Conservation (phyloP, 2,329 filamentous ascomycete species). For the Neophaeococcomyces aloes region DNA sequence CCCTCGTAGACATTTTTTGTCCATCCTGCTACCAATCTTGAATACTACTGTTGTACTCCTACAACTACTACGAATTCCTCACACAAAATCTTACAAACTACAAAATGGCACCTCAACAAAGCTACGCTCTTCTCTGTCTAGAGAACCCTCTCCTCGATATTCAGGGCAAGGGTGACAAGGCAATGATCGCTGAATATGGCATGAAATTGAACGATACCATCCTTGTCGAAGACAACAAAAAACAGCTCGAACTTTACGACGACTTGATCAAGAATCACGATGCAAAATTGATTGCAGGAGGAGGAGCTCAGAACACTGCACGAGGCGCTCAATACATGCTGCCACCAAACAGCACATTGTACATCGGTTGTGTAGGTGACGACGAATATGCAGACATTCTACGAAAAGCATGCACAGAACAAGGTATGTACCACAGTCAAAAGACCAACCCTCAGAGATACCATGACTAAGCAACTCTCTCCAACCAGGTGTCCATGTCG, state of each 20-base stretch:
- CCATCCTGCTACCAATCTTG: constrained; percentile 8
- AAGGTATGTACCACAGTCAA: constrained; percentile 49
- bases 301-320: constrained; percentile 94
- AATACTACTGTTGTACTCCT: constrained; percentile 1
- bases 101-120: constrained; percentile 57
- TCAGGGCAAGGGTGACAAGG: constrained; percentile 67
- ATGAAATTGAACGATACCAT: constrained; percentile 97
- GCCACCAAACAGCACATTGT: constrained; percentile 77
- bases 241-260: constrained; percentile 76
- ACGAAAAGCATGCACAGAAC: constrained; percentile 71
- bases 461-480: neutral
- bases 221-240: constrained; percentile 47
- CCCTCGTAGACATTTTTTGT: constrained; percentile 8
- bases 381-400: constrained; percentile 93
- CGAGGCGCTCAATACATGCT: constrained; percentile 91
- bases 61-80: constrained; percentile 10
- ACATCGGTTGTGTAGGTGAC: constrained; percentile 84
- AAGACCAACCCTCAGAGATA: constrained; percentile 3
- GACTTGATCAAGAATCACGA: constrained; percentile 86
- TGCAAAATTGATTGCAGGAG: constrained; percentile 89
- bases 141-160: constrained; percentile 99
- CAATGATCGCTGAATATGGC: constrained; percentile 80
- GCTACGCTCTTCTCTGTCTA: constrained; percentile 81
- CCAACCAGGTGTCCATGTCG: constrained; percentile 50
- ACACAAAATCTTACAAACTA: constrained; percentile 9